Percentiles rank a stretch among this genome's conserved stretches.
Conservation (phyloP, 1,284 basidiomycete species). For the Schizopora paradoxa region DNA sequence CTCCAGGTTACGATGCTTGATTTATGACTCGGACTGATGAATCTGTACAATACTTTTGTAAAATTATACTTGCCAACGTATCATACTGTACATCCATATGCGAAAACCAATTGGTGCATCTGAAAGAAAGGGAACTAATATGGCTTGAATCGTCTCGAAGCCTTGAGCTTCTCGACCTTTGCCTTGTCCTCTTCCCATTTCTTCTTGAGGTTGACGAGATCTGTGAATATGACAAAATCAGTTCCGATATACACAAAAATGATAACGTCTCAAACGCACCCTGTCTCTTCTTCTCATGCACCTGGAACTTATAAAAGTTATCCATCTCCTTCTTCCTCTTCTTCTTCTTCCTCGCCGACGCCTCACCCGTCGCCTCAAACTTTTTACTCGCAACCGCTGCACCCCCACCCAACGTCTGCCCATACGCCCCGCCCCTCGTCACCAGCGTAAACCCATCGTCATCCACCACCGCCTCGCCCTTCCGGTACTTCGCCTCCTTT, state of each 20-base stretch:
- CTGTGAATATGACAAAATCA: constrained; percentile 31
- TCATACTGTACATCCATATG: background rate
- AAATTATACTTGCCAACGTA: background rate
- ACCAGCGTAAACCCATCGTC: constrained; percentile 92
- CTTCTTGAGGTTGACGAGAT: constrained; percentile 70
- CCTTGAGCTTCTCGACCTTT: constrained; percentile 80
- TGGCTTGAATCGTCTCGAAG: constrained; percentile 76
- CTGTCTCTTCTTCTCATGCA: constrained; percentile 79
- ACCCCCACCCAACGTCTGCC: constrained; percentile 77
- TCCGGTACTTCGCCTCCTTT: constrained; percentile 62
- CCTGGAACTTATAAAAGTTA: constrained; percentile 84
- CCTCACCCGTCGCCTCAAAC: constrained; percentile 54
- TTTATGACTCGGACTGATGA: background rate
- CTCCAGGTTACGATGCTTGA: constrained; percentile 16
- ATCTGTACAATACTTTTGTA: background rate
- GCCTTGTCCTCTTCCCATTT: constrained; percentile 85
- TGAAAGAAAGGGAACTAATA: constrained; percentile 45
- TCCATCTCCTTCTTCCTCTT: constrained; percentile 62
- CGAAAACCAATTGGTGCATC: background rate
- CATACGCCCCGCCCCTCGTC: constrained; percentile 81
- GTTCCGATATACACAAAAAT: constrained; percentile 5
- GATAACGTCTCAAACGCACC: constrained; percentile 41
- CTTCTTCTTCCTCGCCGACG: constrained; percentile 31
- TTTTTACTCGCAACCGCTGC: constrained; percentile 72
- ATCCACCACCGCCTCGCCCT: constrained; percentile 82